Conservation (phyloP, 2,329 filamentous ascomycete genomes). For the Fusarium pininemorale region DNA sequence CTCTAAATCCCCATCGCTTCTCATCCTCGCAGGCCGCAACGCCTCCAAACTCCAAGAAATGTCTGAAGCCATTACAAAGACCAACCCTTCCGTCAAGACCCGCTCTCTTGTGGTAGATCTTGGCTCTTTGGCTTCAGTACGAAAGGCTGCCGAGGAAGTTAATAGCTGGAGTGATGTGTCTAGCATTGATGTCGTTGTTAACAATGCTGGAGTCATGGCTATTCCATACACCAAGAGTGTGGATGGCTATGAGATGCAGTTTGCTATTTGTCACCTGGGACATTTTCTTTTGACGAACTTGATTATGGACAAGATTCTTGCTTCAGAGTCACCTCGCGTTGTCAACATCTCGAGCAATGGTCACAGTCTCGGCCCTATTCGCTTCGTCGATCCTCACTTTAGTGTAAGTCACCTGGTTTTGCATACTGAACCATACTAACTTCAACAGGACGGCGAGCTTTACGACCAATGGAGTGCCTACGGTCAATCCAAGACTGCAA, state of each 20-base stretch:
- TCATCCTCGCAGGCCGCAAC: slow-evolving; percentile 59
- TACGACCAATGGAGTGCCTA: slow-evolving; percentile 49
- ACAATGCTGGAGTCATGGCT: slow-evolving; percentile 56
- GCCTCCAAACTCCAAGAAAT: slow-evolving; percentile 51
- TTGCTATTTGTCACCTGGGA: slow-evolving; percentile 56
- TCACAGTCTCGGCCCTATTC: slow-evolving; percentile 44
- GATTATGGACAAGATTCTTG: slow-evolving; percentile 54
- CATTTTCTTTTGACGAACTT: slow-evolving; percentile 59
- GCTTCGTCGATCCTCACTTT: slow-evolving; percentile 48
- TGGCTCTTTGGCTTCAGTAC: slow-evolving; percentile 51
- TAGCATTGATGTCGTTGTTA: slow-evolving; percentile 53
- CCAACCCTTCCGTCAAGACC: slow-evolving; percentile 46
- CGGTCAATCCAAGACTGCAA: slow-evolving; percentile 52
- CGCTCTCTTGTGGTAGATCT: slow-evolving; percentile 52
- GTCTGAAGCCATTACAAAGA: slow-evolving; percentile 46
- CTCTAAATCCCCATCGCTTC: slow-evolving; percentile 49
- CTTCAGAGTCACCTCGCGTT: slow-evolving; percentile 47
- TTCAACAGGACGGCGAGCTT: slow-evolving; percentile 43
- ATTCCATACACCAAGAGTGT: slow-evolving; percentile 40
- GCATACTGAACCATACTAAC: neutral
- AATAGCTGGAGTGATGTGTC: slow-evolving; percentile 46
- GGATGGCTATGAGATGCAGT: slow-evolving; percentile 55
- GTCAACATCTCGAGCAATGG: slow-evolving; percentile 53
- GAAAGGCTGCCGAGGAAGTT: slow-evolving; percentile 50
- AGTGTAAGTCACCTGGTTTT: slow-evolving; percentile 33